Evolutionary conservation across 768 basidiomycete species (phyloP).

Genomic region (Rhodotorula toruloides): DNA sequence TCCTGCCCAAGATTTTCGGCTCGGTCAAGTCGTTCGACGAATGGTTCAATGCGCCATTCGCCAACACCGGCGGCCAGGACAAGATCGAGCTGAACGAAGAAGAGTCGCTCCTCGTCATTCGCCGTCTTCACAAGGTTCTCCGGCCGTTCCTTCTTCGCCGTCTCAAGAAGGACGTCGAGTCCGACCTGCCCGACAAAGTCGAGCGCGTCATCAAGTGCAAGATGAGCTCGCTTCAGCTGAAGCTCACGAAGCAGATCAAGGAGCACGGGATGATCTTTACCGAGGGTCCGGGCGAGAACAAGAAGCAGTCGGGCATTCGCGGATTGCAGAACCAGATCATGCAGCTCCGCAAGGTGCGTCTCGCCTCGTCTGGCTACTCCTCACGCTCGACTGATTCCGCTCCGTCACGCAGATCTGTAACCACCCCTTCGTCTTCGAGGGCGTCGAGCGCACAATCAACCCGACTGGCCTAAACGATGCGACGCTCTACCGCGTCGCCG

Average conservation of each 20-base stretch:
- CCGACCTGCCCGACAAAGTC: constrained; percentile 64
- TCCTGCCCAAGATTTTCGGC: constrained; percentile 97
- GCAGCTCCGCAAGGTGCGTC: constrained; percentile 91
- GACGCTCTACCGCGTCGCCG: constrained; percentile 67
- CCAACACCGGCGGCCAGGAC: constrained; percentile 93
- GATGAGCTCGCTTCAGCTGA: constrained; percentile 57
- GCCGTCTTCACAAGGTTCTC: constrained; percentile 71
- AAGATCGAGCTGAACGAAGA: constrained; percentile 99
- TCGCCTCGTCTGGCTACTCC: not conserved
- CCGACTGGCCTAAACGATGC: constrained; percentile 75
- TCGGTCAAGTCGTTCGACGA: constrained; percentile 99
- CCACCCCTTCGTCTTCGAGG: constrained; percentile 88
- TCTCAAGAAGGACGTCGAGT: constrained; percentile 88
- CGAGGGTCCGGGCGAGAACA: constrained; percentile 33
- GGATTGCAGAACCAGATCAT: constrained; percentile 89
- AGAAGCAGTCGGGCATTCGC: constrained; percentile 77
- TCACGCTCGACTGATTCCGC: not conserved
- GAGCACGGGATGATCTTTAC: constrained; percentile 69
- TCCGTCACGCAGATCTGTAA: constrained; percentile 72
- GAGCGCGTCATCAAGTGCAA: constrained; percentile 71
- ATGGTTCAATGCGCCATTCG: constrained; percentile 99
- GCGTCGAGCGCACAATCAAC: constrained; percentile 89
- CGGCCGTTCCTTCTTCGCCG: constrained; percentile 93
- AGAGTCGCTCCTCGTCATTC: constrained; percentile 94
- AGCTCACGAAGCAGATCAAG: constrained; percentile 47